Evolutionary conservation across 192 early-diverging fungal species (phyloP), one percentile per base, ranked within the genome.

Genomic region (Coemansia sp.): DNA sequence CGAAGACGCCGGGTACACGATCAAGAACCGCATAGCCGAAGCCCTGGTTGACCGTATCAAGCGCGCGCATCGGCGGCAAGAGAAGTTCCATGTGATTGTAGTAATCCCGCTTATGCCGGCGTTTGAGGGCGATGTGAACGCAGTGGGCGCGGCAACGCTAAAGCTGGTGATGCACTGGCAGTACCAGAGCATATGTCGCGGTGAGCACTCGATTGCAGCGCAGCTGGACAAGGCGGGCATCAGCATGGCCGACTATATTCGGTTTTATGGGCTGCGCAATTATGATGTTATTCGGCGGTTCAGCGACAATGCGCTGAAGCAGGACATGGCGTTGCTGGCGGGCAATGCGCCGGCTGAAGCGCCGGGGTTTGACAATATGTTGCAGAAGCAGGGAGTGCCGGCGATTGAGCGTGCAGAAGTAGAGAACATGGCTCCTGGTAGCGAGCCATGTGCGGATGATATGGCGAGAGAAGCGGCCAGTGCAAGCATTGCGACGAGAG

Each of bases 41-140:
- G 92, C 87, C 2, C 63, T 94, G 17, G 87, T 90, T 4, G 85
- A 92, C 39, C 85, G 93, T 8, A 88, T 94, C 52, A 85, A 84
- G 58, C 78, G 82, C 15, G 93, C 93, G 2, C 89, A 91, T 62
- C n/a, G 73, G 19, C 75, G 84, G 8, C 57, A 64, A n/a, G 84
- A 89, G 32, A 88, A 85, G 50, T 94, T 91, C 84, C 83, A 85
- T 12, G 85, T 91, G 25, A 89, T 91, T 54, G 84, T 94, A 25
- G 63, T 92, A 10, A 92, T 94, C 65, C 93, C 93, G 3, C 73
- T 93, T 41, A 86, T 91, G 67, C 93, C 93, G 4, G 92, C 89
- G 8, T 94, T 94, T 57, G 87, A 90, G 59, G 92, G 89, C 19
- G 92, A 93, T 66, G 83, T 94, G 52, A 84, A 79, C 39, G 87